phyloP scores from a whole-genome alignment of 257 asterid genomes.

The Solanum rostratum region DNA sequence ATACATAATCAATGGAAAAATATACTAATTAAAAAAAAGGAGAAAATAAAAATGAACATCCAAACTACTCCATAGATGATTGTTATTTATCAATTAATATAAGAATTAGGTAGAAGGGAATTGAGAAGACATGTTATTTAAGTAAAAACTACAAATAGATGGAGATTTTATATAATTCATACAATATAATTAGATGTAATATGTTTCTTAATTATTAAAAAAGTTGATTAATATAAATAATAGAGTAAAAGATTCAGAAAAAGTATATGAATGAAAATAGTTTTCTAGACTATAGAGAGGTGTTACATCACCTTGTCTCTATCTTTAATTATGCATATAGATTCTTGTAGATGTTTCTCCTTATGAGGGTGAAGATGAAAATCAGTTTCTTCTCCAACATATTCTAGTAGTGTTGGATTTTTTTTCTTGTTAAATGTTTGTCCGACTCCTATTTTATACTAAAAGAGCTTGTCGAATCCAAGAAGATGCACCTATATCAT shows the following conservation, averaged over 20 bases:
- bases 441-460: no score
- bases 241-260: no score
- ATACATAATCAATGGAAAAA: background rate
- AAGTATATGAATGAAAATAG: no score
- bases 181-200: background rate
- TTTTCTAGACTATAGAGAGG: no score
- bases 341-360: background rate
- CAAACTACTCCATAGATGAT: background rate
- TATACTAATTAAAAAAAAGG: background rate
- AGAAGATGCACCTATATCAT: background rate
- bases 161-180: background rate
- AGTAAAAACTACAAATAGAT: no score
- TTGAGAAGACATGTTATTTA: background rate
- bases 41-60: background rate
- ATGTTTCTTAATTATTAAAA: no score
- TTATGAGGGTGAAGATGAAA: background rate
- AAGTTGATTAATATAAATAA: no score
- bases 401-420: background rate
- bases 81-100: no score
- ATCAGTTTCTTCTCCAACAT: background rate
- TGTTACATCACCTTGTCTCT: background rate
- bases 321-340: no score
- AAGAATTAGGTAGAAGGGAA: no score
- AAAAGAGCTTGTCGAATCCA: no score
- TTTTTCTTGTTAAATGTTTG: no score